These are phyloP conservation scores for Moelleriella libera DNA, from an alignment of 2,329 filamentous ascomycete species.

Conservation along the genomic window DNA sequence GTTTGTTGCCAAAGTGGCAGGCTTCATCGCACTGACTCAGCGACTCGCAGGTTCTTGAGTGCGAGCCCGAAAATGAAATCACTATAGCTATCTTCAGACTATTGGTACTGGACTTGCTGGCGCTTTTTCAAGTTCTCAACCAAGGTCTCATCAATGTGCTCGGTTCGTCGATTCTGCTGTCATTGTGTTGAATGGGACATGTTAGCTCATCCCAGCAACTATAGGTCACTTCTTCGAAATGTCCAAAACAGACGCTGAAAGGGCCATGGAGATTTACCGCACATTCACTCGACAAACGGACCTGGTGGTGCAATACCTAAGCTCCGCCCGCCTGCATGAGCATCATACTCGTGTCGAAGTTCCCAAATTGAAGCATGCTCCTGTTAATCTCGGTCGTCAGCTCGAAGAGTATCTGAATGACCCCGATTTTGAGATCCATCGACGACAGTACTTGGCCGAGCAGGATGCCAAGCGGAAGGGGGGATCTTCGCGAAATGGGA, in stretches of 20 bases:
- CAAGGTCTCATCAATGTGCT: constrained; percentile 95
- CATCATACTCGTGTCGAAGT: constrained; percentile 87
- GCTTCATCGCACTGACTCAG: not conserved
- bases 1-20: constrained; percentile 13
- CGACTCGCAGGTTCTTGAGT: constrained; percentile 55
- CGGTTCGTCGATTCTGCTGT: constrained; percentile 38
- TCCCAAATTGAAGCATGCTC: constrained; percentile 92
- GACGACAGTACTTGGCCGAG: constrained; percentile 81
- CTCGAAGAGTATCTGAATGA: constrained; percentile 92
- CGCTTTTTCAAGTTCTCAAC: constrained; percentile 89
- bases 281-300: constrained; percentile 87
- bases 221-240: constrained; percentile 95
- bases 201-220: constrained; percentile 9
- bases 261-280: constrained; percentile 84
- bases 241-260: constrained; percentile 85
- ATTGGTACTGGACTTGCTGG: constrained; percentile 76
- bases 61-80: constrained; percentile 91
- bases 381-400: constrained; percentile 76
- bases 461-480: constrained; percentile 55
- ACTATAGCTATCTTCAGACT: constrained; percentile 87
- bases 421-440: constrained; percentile 85
- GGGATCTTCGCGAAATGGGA: constrained; percentile 16
- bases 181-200: constrained; percentile 3
- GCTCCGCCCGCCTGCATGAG: constrained; percentile 77
- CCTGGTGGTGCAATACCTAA: constrained; percentile 78